phyloP scores from a whole-genome alignment of 23 red algal species.

The Gracilaria gracilis region DNA sequence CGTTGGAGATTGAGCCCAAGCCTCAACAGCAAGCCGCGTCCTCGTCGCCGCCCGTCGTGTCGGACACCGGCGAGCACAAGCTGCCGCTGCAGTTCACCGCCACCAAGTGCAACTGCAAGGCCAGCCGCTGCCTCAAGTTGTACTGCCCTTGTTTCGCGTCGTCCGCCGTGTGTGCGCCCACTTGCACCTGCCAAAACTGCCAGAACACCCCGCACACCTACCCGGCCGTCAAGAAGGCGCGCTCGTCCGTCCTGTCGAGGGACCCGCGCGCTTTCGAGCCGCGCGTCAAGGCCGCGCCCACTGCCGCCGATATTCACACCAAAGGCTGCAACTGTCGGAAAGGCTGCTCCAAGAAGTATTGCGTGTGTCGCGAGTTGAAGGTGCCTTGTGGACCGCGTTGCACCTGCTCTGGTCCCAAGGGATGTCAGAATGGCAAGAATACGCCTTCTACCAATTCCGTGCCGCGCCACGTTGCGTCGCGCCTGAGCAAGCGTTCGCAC shows the following conservation, averaged over 20 bases:
- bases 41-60: too few relatives aligned
- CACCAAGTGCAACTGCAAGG: conserved; percentile 64
- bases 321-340: conserved; percentile 79
- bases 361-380: conserved; percentile 60
- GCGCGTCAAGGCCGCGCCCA: conserved; percentile 20
- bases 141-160: conserved; percentile 70
- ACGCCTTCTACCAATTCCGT: neutral
- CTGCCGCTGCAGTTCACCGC: neutral
- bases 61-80: neutral
- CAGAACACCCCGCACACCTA: conserved; percentile 32
- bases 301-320: conserved; percentile 35
- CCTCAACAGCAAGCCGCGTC: neutral
- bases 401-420: conserved; percentile 66
- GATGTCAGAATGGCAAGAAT: conserved; percentile 46
- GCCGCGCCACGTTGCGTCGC: neutral
- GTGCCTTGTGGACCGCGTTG: conserved; percentile 51
- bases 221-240: conserved; percentile 45
- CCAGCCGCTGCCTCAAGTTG: conserved; percentile 56
- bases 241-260: conserved; percentile 47
- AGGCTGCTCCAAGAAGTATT: conserved; percentile 75
- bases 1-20: neutral
- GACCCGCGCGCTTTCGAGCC: conserved; percentile 74
- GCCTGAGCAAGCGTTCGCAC: neutral
- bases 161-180: conserved; percentile 31
- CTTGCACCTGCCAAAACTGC: conserved; percentile 63